Percentiles rank a stretch among this genome's conserved stretches.
Conservation (phyloP, 176 grass and related monocot genomes). For the Avena insularis region DNA sequence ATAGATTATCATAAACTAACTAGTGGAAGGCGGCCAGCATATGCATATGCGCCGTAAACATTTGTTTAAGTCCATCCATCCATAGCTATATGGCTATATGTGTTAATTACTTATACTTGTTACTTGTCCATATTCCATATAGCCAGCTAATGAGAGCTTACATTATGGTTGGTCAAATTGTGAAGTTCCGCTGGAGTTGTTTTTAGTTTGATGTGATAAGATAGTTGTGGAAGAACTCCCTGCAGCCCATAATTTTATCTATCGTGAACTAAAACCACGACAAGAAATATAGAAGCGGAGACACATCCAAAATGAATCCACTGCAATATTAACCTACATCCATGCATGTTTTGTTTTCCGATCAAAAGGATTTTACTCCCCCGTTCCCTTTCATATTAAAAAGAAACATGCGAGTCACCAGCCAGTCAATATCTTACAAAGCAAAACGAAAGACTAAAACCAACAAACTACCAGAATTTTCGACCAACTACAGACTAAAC, state of each 20-base stretch:
- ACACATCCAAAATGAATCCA: neutral
- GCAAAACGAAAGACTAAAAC: too few relatives aligned
- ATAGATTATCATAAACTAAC: neutral
- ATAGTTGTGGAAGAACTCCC: neutral
- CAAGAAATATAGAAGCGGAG: too few relatives aligned
- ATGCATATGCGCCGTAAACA: neutral
- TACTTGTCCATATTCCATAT: neutral
- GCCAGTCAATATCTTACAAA: too few relatives aligned
- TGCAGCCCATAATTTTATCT: too few relatives aligned
- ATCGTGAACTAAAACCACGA: too few relatives aligned
- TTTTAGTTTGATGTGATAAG: neutral
- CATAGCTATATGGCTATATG: neutral
- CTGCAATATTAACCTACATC: neutral
- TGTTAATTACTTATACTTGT: neutral
- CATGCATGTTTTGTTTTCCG: too few relatives aligned
- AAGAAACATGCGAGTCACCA: too few relatives aligned
- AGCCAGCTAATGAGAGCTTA: neutral
- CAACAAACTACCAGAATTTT: too few relatives aligned
- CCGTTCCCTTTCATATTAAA: too few relatives aligned
- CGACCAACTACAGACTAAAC: too few relatives aligned
- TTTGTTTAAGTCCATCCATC: neutral
- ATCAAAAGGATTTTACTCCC: too few relatives aligned
- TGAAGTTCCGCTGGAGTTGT: neutral
- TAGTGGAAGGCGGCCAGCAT: slow-evolving; percentile 2
- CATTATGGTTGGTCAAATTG: neutral